Conservation (phyloP, 495 filamentous ascomycete genomes). For the Cairneyella variabilis region DNA sequence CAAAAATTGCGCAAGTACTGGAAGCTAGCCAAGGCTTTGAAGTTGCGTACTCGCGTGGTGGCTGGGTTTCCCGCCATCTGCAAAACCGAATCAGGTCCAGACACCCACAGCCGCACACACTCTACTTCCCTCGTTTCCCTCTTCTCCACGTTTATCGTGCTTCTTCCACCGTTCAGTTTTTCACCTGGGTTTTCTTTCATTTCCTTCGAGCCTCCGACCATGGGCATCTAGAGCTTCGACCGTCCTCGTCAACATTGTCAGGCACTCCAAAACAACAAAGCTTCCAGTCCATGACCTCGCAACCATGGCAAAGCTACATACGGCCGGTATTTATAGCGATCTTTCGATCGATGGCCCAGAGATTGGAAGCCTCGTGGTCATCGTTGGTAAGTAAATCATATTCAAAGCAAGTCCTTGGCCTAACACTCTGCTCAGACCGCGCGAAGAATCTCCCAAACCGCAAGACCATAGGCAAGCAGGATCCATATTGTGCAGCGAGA, state of each 20-base stretch:
- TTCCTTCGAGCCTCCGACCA: background rate
- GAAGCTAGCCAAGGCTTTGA: too few relatives aligned
- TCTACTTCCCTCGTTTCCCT: too few relatives aligned
- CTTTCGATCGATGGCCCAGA: constrained; percentile 92
- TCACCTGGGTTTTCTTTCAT: background rate
- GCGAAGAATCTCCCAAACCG: constrained; percentile 95
- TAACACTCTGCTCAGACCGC: too few relatives aligned
- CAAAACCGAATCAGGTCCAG: too few relatives aligned
- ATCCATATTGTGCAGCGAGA: constrained; percentile 91
- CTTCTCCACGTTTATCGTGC: background rate
- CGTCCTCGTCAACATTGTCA: constrained; percentile 6
- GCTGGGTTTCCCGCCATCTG: too few relatives aligned
- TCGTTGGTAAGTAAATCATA: too few relatives aligned
- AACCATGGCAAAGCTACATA: constrained; percentile 56
- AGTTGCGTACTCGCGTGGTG: too few relatives aligned
- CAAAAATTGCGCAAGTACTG: too few relatives aligned
- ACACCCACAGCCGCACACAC: too few relatives aligned
- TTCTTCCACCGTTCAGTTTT: background rate
- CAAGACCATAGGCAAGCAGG: constrained; percentile 96
- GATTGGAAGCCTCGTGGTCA: constrained; percentile 87
- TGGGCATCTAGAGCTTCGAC: constrained; percentile 19
- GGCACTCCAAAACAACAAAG: constrained; percentile 9
- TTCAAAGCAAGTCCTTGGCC: too few relatives aligned
- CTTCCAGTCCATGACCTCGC: background rate
- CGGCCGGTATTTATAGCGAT: constrained; percentile 93